phyloP scores from a whole-genome alignment of 768 basidiomycete genomes.

The Termitomyces sp. region DNA sequence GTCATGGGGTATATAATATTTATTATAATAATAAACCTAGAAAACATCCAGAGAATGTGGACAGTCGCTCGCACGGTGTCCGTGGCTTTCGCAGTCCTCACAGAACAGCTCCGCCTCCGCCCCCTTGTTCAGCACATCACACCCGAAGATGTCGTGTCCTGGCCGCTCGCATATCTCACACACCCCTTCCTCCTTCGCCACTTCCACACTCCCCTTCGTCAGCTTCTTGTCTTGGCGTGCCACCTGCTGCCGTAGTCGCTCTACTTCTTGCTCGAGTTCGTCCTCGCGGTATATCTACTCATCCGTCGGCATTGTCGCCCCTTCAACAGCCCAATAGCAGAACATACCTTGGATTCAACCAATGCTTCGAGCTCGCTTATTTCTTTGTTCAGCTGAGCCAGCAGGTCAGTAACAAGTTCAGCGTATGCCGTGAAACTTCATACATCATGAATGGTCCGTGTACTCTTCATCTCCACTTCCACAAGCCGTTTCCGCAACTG shows the following conservation, averaged over 20 bases:
- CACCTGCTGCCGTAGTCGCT: constrained; percentile 69
- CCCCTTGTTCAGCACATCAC: constrained; percentile 66
- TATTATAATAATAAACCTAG: constrained; percentile 28
- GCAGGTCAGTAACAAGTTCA: neutral
- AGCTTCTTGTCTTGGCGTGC: constrained; percentile 53
- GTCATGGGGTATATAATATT: constrained; percentile 4
- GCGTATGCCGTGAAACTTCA: neutral
- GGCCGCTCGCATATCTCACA: constrained; percentile 87
- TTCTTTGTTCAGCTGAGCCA: constrained; percentile 78
- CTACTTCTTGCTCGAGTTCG: constrained; percentile 82
- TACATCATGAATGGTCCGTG: constrained; percentile 64
- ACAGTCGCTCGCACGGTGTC: constrained; percentile 73
- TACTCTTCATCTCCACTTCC: constrained; percentile 72
- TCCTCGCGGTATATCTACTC: constrained; percentile 85
- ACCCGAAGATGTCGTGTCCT: constrained; percentile 84
- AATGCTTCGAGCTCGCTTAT: constrained; percentile 88
- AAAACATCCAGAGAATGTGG: constrained; percentile 87
- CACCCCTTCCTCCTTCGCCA: constrained; percentile 26
- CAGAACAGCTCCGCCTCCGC: constrained; percentile 49
- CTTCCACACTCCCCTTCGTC: constrained; percentile 39
- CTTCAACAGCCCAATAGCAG: neutral
- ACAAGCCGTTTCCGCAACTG: constrained; percentile 63
- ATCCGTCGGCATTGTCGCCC: neutral
- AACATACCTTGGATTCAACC: constrained; percentile 83
- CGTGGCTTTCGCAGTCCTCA: constrained; percentile 79